Conservation (phyloP, 2,329 filamentous ascomycete genomes). For the Aurifilum marmelostoma region DNA sequence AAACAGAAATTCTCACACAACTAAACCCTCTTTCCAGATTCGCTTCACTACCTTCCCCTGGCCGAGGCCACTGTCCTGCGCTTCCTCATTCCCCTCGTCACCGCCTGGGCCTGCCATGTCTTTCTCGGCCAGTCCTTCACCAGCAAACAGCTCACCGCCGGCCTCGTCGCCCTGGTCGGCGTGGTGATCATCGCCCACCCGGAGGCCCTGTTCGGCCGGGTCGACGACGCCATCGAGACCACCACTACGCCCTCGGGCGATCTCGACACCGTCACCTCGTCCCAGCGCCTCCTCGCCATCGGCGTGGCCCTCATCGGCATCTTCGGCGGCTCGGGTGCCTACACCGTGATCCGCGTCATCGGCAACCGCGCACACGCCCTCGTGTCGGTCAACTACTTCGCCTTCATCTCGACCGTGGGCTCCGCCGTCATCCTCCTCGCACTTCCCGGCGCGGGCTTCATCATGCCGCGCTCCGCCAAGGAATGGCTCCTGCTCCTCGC, state of each 20-base stretch:
- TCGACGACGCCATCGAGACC: conserved; percentile 28
- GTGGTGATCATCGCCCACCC: conserved; percentile 78
- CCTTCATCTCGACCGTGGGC: conserved; percentile 66
- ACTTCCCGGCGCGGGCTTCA: conserved; percentile 46
- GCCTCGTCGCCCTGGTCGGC: conserved; percentile 69
- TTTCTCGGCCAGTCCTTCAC: conserved; percentile 69
- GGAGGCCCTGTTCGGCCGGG: conserved; percentile 54
- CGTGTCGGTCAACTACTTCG: conserved; percentile 79
- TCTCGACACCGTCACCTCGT: conserved; percentile 49
- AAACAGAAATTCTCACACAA: too few relatives aligned
- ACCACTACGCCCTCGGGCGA: conserved; percentile 33
- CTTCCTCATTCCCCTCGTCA: conserved; percentile 74
- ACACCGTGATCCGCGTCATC: conserved; percentile 74
- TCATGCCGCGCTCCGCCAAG: conserved; percentile 37
- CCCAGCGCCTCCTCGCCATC: conserved; percentile 68
- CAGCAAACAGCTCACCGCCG: conserved; percentile 69
- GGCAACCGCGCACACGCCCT: conserved; percentile 75
- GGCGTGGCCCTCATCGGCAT: conserved; percentile 70
- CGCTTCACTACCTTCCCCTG: conserved; percentile 69
- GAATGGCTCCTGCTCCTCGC: conserved; percentile 64
- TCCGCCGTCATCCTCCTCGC: conserved; percentile 61
- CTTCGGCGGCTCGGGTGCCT: conserved; percentile 69
- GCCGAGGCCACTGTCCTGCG: conserved; percentile 81
- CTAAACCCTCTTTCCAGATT: conserved; percentile 35
- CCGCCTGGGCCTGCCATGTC: conserved; percentile 69